Evolutionary conservation across 208 protist genomes (phyloP).

Genomic region (Leishmania lainsoni): DNA sequence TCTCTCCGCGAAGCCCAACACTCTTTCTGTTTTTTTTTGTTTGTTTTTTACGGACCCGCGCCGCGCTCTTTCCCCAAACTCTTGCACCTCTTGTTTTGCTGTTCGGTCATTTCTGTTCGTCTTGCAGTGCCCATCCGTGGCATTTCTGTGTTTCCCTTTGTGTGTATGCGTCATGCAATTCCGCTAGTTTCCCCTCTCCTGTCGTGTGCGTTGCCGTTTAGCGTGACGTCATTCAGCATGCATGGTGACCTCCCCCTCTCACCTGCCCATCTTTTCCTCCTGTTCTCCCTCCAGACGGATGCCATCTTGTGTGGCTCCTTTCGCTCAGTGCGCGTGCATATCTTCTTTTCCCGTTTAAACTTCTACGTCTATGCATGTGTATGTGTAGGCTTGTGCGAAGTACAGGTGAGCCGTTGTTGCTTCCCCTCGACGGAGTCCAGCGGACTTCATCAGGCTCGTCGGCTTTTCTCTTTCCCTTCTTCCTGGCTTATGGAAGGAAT

Average conservation of each 20-base stretch:
- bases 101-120: not conserved
- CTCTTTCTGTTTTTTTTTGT: not conserved
- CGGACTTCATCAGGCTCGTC: no score
- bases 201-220: not conserved
- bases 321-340: not conserved
- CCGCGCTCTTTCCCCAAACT: not conserved
- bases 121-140: not conserved
- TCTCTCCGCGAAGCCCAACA: not conserved
- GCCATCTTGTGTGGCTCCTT: slow-evolving; percentile 8
- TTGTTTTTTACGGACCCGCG: not conserved
- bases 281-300: not conserved
- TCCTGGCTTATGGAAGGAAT: no score
- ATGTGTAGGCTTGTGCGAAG: not conserved
- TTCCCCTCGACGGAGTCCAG: not conserved
- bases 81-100: not conserved
- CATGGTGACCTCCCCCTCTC: not conserved
- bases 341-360: slow-evolving; percentile 1
- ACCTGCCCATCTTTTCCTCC: not conserved
- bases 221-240: not conserved
- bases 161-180: not conserved
- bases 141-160: not conserved
- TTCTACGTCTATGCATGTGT: not conserved
- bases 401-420: not conserved
- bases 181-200: not conserved
- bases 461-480: no score